These are phyloP conservation scores for Serendipita sp. DNA, from an alignment of 1,284 basidiomycete genomes.

Conservation along the genomic window DNA sequence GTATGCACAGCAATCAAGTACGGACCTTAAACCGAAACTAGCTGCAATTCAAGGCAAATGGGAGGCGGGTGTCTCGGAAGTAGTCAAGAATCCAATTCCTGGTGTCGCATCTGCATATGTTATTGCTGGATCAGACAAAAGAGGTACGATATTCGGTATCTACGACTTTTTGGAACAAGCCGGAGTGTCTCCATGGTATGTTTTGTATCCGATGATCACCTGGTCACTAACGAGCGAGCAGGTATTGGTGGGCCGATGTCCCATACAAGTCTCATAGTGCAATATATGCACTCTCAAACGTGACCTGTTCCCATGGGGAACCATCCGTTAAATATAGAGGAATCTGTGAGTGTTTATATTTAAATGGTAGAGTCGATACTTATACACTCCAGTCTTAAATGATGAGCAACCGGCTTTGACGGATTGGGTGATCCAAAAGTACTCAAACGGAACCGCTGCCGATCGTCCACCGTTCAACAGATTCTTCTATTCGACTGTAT, in stretches of 20 bases:
- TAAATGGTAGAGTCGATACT: background rate
- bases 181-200: slow-evolving; percentile 28
- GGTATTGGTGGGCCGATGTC: slow-evolving; percentile 48
- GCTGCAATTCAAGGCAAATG: slow-evolving; percentile 45
- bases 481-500: slow-evolving; percentile 46
- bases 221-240: slow-evolving; percentile 1
- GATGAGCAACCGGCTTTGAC: slow-evolving; percentile 50
- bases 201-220: background rate
- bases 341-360: slow-evolving; percentile 29
- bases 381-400: slow-evolving; percentile 24
- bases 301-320: slow-evolving; percentile 48
- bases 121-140: slow-evolving; percentile 49
- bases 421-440: slow-evolving; percentile 49
- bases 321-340: slow-evolving; percentile 60
- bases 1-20: slow-evolving; percentile 32
- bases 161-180: slow-evolving; percentile 63
- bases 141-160: slow-evolving; percentile 51
- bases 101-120: slow-evolving; percentile 48
- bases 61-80: slow-evolving; percentile 43
- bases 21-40: slow-evolving; percentile 34
- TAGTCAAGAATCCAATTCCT: slow-evolving; percentile 41
- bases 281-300: slow-evolving; percentile 32
- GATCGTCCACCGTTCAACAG: slow-evolving; percentile 39
- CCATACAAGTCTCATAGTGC: slow-evolving; percentile 36
- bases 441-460: slow-evolving; percentile 47